These are phyloP conservation scores for Candida vartiovaarae DNA, from an alignment of 805 yeast species.

Conservation along the genomic window DNA sequence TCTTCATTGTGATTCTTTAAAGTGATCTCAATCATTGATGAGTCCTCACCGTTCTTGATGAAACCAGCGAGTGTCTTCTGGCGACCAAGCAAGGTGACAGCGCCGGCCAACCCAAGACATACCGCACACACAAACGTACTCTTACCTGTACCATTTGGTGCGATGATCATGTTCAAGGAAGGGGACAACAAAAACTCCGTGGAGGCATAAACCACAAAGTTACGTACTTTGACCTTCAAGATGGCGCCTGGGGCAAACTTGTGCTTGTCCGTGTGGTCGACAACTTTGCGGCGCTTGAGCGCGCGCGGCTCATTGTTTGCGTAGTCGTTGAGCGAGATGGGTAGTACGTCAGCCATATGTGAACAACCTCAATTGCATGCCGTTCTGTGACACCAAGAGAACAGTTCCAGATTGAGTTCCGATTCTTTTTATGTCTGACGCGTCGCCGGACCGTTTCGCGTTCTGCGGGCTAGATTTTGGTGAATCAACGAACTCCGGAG, in stretches of 20 bases:
- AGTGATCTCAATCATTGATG: conserved; percentile 29
- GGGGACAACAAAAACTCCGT: conserved; percentile 78
- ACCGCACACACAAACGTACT: conserved; percentile 90
- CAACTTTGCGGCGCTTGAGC: conserved; percentile 5
- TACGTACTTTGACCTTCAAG: conserved; percentile 46
- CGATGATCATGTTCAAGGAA: conserved; percentile 81
- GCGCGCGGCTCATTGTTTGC: conserved; percentile 4
- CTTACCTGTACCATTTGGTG: conserved; percentile 96
- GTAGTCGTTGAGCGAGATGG: conserved; percentile 9
- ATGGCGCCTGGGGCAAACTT: conserved; percentile 40
- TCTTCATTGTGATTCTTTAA: conserved; percentile 28
- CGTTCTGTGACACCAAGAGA: too few species aligned
- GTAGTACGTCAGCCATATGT: not conserved
- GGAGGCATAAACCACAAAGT: conserved; percentile 63
- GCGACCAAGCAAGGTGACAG: conserved; percentile 65
- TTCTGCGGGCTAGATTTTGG: not conserved
- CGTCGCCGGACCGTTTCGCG: not conserved
- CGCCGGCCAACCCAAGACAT: conserved; percentile 83
- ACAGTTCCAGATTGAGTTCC: too few species aligned
- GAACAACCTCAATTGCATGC: too few species aligned
- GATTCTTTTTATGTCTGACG: too few species aligned
- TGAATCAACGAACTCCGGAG: not conserved
- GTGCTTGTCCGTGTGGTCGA: conserved; percentile 3
- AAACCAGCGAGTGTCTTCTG: conserved; percentile 54
- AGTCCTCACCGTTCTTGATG: conserved; percentile 57